Evolutionary conservation across 2,329 filamentous ascomycete genomes (phyloP), one percentile per base, ranked within the genome.

Genomic region (Botrytis elliptica): DNA sequence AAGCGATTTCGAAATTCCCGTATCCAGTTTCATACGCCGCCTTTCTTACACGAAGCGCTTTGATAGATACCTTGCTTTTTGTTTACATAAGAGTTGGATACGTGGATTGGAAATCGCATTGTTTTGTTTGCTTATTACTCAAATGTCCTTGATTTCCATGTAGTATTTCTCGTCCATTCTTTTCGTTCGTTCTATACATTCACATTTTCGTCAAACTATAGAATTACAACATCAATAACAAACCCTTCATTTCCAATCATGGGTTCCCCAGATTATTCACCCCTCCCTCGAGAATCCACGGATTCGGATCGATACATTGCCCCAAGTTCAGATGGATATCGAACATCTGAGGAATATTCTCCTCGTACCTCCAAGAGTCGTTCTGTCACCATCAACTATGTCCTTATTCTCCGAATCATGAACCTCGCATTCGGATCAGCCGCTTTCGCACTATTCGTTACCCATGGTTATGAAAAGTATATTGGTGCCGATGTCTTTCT

Each of bases 251-350:
- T 3, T 40, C 10, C 59, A 62, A 59, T 59, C 36, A 69, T 69
- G 66, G 66, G 67, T 22, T 71, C 57, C 36, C 69, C 57, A 63
- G 42, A 40, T 33, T 63, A 63, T 33, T 29, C 33, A 7, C 29
- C 69, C 16, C 40, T 71, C 16, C 57, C 69, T 36, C 59, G 69
- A 42, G 42, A 71, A 29, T 63, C 57, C 22, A 22, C 69, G n/a
- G 69, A 71, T 36, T 57, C 40, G 33, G 69, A 71, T 36, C 69
- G 69, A 20, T 64, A 44, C 62, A 22, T 44, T 18, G 42, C 38
- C 3, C 40, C n/a, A 40, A 64, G 38, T n/a, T 42, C 40, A 9
- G 25, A 63, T n/a, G 6, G 25, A 5, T 29, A 64, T n/a, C 62
- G 62, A 29, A 44, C 38, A n/a, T 64, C 40, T n/a, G 38, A 44